Conservation (phyloP, 2,329 filamentous ascomycete genomes). For the Tolypocladium album region DNA sequence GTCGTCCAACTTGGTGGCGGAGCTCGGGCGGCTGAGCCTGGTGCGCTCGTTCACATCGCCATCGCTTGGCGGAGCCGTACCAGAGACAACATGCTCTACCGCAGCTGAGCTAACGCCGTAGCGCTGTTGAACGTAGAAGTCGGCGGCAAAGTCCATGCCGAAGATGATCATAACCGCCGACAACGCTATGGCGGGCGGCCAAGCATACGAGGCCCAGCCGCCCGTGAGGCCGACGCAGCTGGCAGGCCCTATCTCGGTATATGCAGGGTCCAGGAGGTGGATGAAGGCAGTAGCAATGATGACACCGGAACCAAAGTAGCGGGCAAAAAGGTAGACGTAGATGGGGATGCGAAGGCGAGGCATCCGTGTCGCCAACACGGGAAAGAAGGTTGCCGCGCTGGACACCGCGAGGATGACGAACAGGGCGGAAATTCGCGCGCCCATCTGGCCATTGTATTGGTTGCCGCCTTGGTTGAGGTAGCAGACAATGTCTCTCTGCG, state of each 20-base stretch:
- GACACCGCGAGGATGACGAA: background rate
- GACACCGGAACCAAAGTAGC: background rate
- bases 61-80: background rate
- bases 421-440: background rate
- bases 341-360: background rate
- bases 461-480: background rate
- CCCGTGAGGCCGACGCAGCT: constrained; percentile 35
- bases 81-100: background rate
- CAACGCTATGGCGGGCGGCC: constrained; percentile 40
- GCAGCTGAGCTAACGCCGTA: constrained; percentile 19
- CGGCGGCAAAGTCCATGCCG: constrained; percentile 36
- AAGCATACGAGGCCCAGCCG: constrained; percentile 38
- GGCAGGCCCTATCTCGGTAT: constrained; percentile 17
- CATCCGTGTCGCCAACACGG: background rate
- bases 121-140: constrained; percentile 37
- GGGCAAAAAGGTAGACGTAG: background rate
- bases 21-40: background rate
- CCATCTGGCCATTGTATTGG: background rate
- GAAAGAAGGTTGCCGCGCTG: background rate
- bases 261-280: background rate
- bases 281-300: background rate
- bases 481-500: background rate
- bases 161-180: constrained; percentile 37
- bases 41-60: background rate
- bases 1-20: background rate